Conservation (phyloP, 2,329 filamentous ascomycete species). For the Colletotrichum phormii region DNA sequence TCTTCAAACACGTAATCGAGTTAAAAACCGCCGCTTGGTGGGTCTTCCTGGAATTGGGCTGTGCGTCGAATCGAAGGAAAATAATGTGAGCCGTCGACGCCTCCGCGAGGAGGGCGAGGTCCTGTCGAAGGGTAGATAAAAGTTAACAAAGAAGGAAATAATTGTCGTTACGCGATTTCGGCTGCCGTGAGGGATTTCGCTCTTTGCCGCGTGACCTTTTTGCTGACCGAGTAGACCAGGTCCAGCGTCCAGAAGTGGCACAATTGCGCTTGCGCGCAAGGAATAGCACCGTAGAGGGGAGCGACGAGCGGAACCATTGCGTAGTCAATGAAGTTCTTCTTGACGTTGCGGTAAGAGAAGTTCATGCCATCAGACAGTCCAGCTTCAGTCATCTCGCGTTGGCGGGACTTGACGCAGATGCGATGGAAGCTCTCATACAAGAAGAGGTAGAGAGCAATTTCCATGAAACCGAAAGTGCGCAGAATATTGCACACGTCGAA, state of each 20-base stretch:
- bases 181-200: constrained; percentile 56
- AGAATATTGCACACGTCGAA: constrained; percentile 71
- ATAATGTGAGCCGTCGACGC: constrained; percentile 23
- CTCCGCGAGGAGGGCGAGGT: neutral
- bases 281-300: constrained; percentile 75
- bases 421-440: constrained; percentile 77
- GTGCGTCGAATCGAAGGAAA: constrained; percentile 41
- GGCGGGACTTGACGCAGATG: constrained; percentile 68
- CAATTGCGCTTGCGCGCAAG: constrained; percentile 74
- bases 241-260: constrained; percentile 78
- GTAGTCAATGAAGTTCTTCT: constrained; percentile 71
- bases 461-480: constrained; percentile 70
- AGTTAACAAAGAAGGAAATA: constrained; percentile 26
- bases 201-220: constrained; percentile 70
- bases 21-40: constrained; percentile 38
- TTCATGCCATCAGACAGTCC: constrained; percentile 73
- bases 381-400: constrained; percentile 75
- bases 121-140: constrained; percentile 18
- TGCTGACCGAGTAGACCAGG: constrained; percentile 78
- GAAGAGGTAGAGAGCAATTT: constrained; percentile 72
- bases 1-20: constrained; percentile 39
- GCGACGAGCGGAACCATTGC: constrained; percentile 75
- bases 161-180: constrained; percentile 56
- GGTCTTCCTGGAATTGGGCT: constrained; percentile 38
- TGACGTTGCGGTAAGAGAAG: constrained; percentile 69